phyloP scores from a whole-genome alignment of 2,329 filamentous ascomycete genomes.

The Chrysosporium queenslandicum region DNA sequence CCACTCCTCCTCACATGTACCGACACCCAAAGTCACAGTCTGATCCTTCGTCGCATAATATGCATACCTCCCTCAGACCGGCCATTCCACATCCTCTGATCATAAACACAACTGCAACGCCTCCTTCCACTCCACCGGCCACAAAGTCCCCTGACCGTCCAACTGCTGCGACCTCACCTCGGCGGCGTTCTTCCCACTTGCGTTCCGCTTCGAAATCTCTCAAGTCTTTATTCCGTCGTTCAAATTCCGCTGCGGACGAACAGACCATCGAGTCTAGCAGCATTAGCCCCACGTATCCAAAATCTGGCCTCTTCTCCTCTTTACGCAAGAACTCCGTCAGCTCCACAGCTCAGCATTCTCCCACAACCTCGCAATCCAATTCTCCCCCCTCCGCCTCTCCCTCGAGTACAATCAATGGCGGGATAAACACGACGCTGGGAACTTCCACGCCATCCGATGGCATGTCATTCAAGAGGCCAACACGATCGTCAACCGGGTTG shows the following conservation, averaged over 20 bases:
- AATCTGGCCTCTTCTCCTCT: slow-evolving; percentile 10
- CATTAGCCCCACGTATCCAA: slow-evolving; percentile 1
- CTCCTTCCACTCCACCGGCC: slow-evolving; percentile 12
- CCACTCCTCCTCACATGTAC: slow-evolving; percentile 12
- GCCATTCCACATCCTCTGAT: slow-evolving; percentile 16
- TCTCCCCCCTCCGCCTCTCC: slow-evolving; percentile 32
- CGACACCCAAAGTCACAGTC: slow-evolving; percentile 1
- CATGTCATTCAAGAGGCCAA: slow-evolving; percentile 14
- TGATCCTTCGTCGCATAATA: slow-evolving; percentile 7
- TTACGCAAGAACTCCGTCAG: slow-evolving; percentile 28
- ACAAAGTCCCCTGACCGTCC: background rate
- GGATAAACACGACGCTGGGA: slow-evolving; percentile 12
- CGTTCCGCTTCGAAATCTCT: slow-evolving; percentile 18
- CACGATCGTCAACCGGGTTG: slow-evolving; percentile 20
- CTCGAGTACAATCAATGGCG: slow-evolving; percentile 24
- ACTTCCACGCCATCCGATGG: slow-evolving; percentile 13
- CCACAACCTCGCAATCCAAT: slow-evolving; percentile 29
- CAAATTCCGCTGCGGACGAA: slow-evolving; percentile 2
- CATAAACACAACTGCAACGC: slow-evolving; percentile 16
- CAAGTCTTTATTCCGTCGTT: slow-evolving; percentile 21
- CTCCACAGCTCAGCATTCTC: slow-evolving; percentile 28
- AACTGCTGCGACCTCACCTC: slow-evolving; percentile 1
- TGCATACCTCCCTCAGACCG: slow-evolving; percentile 11
- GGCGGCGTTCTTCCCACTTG: slow-evolving; percentile 14
- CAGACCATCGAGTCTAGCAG: background rate